These are phyloP conservation scores for Aphanomyces stellatus DNA, from an alignment of 352 stramenopile species.

Conservation along the genomic window DNA sequence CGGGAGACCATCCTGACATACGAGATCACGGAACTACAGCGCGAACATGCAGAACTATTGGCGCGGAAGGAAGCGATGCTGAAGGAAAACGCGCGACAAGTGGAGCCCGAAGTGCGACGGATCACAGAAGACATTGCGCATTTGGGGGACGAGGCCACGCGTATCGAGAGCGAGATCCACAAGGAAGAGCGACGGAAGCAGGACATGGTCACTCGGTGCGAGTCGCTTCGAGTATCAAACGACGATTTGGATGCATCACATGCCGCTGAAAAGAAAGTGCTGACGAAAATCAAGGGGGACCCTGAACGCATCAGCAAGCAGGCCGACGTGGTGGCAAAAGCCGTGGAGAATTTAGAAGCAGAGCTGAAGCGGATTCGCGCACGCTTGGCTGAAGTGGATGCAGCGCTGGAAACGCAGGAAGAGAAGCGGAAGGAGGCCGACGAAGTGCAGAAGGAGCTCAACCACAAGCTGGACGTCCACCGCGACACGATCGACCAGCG, in stretches of 20 bases:
- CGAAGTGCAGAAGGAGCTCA: conserved; percentile 66
- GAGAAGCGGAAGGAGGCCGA: conserved; percentile 62
- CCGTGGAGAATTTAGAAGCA: conserved; percentile 50
- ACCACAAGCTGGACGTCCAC: conserved; percentile 84
- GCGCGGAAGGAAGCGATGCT: conserved; percentile 66
- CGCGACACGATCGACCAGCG: conserved; percentile 86
- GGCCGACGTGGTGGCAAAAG: conserved; percentile 76
- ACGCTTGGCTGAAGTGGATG: conserved; percentile 31
- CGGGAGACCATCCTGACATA: conserved; percentile 78
- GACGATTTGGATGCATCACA: conserved; percentile 38
- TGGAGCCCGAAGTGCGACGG: conserved; percentile 76
- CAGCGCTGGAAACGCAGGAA: conserved; percentile 32
- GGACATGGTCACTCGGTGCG: conserved; percentile 47
- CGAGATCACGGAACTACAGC: conserved; percentile 81
- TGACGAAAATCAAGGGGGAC: conserved; percentile 58
- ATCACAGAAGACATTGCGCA: conserved; percentile 56
- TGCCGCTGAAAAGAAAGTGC: conserved; percentile 43
- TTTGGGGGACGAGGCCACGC: conserved; percentile 58
- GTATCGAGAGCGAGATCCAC: conserved; percentile 53
- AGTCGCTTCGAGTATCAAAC: conserved; percentile 60
- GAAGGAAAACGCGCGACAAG: conserved; percentile 63
- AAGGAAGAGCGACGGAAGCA: conserved; percentile 60
- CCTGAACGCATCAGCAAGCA: conserved; percentile 80
- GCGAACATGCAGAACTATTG: conserved; percentile 62
- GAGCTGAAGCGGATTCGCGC: conserved; percentile 52